Percentiles rank a stretch among this genome's conserved stretches.
Evolutionary conservation across 768 basidiomycete species (phyloP).

Genomic region (Psilocybe sp.): DNA sequence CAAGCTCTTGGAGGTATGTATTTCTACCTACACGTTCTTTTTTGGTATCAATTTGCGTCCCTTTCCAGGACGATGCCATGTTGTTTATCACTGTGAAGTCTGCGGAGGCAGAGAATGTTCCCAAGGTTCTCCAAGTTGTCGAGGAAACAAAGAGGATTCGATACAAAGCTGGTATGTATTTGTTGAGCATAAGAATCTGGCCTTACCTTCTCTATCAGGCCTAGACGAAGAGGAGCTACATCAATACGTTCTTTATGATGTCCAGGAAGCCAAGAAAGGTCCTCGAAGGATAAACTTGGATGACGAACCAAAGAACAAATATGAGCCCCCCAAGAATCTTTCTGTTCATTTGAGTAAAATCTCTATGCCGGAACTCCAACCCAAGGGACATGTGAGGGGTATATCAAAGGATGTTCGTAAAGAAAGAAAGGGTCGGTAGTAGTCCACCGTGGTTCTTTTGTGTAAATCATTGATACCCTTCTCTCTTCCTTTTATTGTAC

Average conservation of each 20-base stretch:
- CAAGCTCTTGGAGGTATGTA: conserved; percentile 55
- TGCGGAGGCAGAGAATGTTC: conserved; percentile 57
- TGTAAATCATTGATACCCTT: conserved; percentile 11
- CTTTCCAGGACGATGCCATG: conserved; percentile 69
- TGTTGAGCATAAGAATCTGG: background rate
- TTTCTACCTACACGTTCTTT: background rate
- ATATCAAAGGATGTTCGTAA: conserved; percentile 40
- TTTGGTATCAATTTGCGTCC: background rate
- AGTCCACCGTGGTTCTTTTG: conserved; percentile 8
- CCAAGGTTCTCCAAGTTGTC: conserved; percentile 78
- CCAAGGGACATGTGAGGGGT: conserved; percentile 34
- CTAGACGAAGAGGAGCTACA: conserved; percentile 60
- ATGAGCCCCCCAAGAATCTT: conserved; percentile 66
- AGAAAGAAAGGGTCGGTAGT: conserved; percentile 41
- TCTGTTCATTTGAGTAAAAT: conserved; percentile 83
- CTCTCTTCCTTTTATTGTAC: conserved; percentile 2
- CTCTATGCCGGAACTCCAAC: conserved; percentile 79
- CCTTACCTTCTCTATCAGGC: conserved; percentile 24
- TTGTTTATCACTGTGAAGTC: conserved; percentile 75
- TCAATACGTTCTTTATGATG: conserved; percentile 77
- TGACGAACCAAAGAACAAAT: conserved; percentile 51
- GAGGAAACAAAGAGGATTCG: conserved; percentile 77
- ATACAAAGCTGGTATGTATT: conserved; percentile 62
- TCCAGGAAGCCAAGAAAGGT: conserved; percentile 43
- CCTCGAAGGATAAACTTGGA: conserved; percentile 70